Percentiles rank a stretch among this genome's conserved stretches.
These are phyloP conservation scores for Fomitopsis serialis DNA, from an alignment of 768 basidiomycete genomes.

Conservation along the genomic window DNA sequence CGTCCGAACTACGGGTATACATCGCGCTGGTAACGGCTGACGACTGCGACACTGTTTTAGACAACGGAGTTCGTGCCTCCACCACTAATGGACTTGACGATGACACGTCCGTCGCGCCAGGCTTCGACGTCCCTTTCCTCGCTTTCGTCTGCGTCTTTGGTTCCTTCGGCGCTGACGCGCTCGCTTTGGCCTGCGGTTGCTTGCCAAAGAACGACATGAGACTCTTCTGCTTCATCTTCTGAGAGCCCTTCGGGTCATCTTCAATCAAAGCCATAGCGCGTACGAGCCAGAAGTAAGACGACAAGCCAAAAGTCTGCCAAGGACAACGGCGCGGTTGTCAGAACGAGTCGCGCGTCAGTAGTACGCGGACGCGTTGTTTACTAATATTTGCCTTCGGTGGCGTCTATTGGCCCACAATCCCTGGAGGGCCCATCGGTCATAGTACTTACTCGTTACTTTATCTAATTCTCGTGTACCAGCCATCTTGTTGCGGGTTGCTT, in stretches of 20 bases:
- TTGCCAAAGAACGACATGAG: slow-evolving; percentile 62
- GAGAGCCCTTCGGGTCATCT: background rate
- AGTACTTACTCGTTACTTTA: too few relatives aligned
- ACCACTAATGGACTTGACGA: slow-evolving; percentile 13
- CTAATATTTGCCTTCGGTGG: background rate
- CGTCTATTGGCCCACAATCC: too few relatives aligned
- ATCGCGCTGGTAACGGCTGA: slow-evolving; percentile 33
- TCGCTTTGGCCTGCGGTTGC: slow-evolving; percentile 1
- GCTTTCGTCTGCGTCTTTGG: background rate
- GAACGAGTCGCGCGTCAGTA: background rate
- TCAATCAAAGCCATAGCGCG: background rate
- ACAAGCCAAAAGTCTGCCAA: background rate
- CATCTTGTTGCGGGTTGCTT: too few relatives aligned
- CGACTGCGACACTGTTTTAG: slow-evolving; percentile 25
- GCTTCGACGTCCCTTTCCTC: background rate
- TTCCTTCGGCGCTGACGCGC: slow-evolving; percentile 4
- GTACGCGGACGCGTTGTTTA: background rate
- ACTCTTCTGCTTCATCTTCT: slow-evolving; percentile 64
- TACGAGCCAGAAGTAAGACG: background rate
- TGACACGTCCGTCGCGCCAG: background rate
- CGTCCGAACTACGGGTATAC: slow-evolving; percentile 41
- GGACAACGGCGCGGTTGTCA: background rate
- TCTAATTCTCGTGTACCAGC: too few relatives aligned
- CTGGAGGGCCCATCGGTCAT: too few relatives aligned
- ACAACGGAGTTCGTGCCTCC: slow-evolving; percentile 13